Evolutionary conservation across 208 protist genomes (phyloP).

Genomic region (Herpetomonas samuelpessoai): DNA sequence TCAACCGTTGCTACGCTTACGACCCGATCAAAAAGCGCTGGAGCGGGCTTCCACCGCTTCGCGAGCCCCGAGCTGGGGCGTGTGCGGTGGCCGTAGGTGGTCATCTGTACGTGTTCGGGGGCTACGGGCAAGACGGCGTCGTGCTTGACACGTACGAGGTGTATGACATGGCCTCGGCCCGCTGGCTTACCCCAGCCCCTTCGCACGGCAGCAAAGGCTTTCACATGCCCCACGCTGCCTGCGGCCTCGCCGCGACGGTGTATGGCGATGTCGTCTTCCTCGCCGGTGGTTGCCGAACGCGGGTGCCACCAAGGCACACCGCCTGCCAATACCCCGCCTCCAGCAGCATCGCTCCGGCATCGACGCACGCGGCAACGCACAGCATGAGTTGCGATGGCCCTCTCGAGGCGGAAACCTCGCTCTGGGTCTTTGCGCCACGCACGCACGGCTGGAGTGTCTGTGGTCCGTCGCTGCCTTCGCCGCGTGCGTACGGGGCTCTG

Average conservation of each 20-base stretch:
- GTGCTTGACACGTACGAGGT: constrained; percentile 50
- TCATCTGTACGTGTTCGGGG: constrained; percentile 44
- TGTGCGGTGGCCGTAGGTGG: constrained; percentile 19
- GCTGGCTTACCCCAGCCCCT: constrained; percentile 14
- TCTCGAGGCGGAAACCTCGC: constrained; percentile 22
- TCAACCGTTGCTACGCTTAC: constrained; percentile 38
- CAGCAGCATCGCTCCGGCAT: constrained; percentile 28
- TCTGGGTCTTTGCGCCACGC: constrained; percentile 43
- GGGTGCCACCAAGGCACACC: constrained; percentile 28
- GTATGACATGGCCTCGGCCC: constrained; percentile 23
- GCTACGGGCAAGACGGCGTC: constrained; percentile 28
- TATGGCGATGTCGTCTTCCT: constrained; percentile 30
- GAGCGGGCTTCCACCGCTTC: constrained; percentile 24
- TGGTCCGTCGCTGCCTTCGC: constrained; percentile 29
- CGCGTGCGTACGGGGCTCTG: constrained; percentile 36
- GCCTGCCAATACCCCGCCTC: constrained; percentile 30
- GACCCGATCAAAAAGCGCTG: constrained; percentile 32
- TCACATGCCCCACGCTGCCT: constrained; percentile 35
- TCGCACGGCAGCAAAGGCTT: neutral
- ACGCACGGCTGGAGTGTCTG: constrained; percentile 23
- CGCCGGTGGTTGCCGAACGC: constrained; percentile 27
- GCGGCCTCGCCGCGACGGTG: constrained; percentile 22
- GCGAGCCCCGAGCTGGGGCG: constrained; percentile 30
- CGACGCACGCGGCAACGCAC: constrained; percentile 15
- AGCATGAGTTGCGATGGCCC: constrained; percentile 22